Evolutionary conservation across 2,329 filamentous ascomycete species (phyloP).

Genomic region (Diaporthe destruens): DNA sequence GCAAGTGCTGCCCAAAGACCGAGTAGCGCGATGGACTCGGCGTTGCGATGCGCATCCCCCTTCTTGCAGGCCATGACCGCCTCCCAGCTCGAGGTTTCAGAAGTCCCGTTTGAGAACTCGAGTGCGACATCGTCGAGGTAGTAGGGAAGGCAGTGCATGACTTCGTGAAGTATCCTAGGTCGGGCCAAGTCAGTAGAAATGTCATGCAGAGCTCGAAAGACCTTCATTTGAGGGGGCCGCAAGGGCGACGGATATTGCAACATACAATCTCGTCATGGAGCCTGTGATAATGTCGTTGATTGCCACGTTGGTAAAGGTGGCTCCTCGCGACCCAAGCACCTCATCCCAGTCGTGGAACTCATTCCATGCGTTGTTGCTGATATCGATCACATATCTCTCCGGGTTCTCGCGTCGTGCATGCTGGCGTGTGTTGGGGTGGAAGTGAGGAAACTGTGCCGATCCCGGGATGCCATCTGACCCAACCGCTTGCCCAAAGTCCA

Average conservation of each 20-base stretch:
- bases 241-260: background rate
- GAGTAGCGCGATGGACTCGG: conserved; percentile 35
- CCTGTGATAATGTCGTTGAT: conserved; percentile 28
- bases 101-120: background rate
- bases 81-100: conserved; percentile 29
- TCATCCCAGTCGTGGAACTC: conserved; percentile 12
- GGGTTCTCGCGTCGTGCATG: conserved; percentile 17
- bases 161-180: conserved; percentile 28
- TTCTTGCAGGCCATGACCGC: conserved; percentile 35
- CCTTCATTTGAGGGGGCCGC: background rate
- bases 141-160: conserved; percentile 32
- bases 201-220: background rate
- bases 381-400: conserved; percentile 33
- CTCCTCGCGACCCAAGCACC: background rate
- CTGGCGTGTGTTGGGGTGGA: background rate
- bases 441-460: background rate
- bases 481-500: conserved; percentile 16
- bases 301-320: background rate
- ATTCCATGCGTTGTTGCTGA: conserved; percentile 20
- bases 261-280: conserved; percentile 24
- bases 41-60: conserved; percentile 35
- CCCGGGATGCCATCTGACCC: conserved; percentile 6
- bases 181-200: background rate
- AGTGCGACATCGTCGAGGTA: conserved; percentile 24
- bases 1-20: conserved; percentile 33